Percentiles rank a stretch among this genome's conserved stretches.
Conservation (phyloP, 208 protist species). For the Crithidia brevicula region DNA sequence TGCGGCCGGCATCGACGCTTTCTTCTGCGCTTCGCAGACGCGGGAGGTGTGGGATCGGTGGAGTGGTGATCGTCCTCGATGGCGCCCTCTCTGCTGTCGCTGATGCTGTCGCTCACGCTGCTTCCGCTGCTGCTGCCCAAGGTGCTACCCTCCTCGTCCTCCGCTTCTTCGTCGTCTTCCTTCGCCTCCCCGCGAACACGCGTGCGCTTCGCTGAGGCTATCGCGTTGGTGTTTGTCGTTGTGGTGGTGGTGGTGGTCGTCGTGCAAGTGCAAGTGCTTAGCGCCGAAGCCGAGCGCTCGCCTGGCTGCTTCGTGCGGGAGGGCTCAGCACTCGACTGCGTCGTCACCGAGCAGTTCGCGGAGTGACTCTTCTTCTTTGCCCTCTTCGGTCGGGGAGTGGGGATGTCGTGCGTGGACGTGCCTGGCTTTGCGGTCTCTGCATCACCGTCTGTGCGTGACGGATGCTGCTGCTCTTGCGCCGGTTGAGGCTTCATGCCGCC, state of each 20-base stretch:
- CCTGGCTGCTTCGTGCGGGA: not conserved
- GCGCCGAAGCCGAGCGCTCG: constrained; percentile 1
- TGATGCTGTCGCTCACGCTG: not conserved
- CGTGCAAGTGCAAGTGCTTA: constrained; percentile 4
- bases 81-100: not conserved
- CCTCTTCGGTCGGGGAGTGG: too few relatives aligned
- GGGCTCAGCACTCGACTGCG: too few relatives aligned
- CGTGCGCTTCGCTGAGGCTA: too few relatives aligned
- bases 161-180: not conserved
- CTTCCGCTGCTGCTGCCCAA: not conserved
- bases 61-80: too few relatives aligned
- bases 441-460: too few relatives aligned
- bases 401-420: too few relatives aligned
- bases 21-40: not conserved
- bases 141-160: not conserved
- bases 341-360: too few relatives aligned
- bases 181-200: not conserved
- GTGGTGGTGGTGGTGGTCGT: not conserved
- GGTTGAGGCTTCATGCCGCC: too few relatives aligned
- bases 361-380: too few relatives aligned
- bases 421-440: too few relatives aligned
- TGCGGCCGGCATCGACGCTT: not conserved
- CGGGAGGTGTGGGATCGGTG: too few relatives aligned
- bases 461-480: not conserved
- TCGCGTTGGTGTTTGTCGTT: not conserved